phyloP scores from a whole-genome alignment of 176 grass and related monocot genomes.

The Dactylis glomerata region DNA sequence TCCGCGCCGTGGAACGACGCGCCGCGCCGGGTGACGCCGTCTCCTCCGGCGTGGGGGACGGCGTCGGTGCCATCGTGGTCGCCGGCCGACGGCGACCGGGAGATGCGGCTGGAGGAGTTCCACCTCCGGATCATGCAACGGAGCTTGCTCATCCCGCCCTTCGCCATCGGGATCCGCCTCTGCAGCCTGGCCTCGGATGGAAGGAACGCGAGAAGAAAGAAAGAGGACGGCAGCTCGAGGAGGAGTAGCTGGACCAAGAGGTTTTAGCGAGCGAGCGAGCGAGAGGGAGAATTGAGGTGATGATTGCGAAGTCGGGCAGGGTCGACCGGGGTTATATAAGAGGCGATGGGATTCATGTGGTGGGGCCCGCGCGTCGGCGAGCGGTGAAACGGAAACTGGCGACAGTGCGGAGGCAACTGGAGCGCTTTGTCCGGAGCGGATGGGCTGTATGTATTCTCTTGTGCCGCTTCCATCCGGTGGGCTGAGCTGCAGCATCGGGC shows the following conservation, averaged over 20 bases:
- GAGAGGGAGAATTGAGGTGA: neutral
- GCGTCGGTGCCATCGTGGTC: conserved; percentile 26
- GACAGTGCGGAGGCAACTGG: conserved; percentile 24
- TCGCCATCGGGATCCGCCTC: conserved; percentile 51
- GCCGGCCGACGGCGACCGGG: conserved; percentile 37
- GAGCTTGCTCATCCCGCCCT: conserved; percentile 81
- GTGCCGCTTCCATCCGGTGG: neutral
- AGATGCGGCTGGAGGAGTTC: conserved; percentile 73
- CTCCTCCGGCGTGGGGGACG: neutral
- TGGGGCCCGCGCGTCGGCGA: conserved; percentile 18
- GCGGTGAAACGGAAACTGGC: neutral
- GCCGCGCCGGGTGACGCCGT: neutral
- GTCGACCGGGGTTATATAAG: neutral
- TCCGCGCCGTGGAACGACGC: conserved; percentile 60
- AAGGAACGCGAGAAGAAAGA: neutral
- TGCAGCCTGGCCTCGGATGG: too few relatives aligned
- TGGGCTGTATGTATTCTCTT: neutral
- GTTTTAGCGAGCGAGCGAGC: neutral
- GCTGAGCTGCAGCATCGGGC: neutral
- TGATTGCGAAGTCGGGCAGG: neutral
- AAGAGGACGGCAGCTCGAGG: neutral
- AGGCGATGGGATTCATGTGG: neutral
- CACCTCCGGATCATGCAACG: conserved; percentile 89
- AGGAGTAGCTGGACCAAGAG: neutral
- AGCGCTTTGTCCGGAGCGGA: neutral